These are phyloP conservation scores for Stentor coeruleus DNA, from an alignment of 73 alveolate genomes.

Conservation along the genomic window DNA sequence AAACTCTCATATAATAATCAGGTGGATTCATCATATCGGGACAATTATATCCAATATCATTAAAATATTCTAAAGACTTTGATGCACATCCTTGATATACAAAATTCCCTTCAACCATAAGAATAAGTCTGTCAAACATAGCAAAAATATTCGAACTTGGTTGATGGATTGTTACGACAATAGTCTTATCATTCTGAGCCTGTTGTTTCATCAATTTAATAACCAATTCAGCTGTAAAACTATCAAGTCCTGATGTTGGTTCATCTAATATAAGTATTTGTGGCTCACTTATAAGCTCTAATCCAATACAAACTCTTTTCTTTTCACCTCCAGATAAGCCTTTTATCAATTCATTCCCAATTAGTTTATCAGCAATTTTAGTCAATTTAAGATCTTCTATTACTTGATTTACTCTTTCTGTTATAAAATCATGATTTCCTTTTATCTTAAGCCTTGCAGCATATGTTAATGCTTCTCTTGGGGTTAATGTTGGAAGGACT, in stretches of 20 bases:
- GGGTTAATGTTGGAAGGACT: too few relatives aligned
- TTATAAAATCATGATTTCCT: too few relatives aligned
- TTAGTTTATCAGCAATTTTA: too few relatives aligned
- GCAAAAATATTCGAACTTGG: not conserved
- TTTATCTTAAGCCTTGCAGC: too few relatives aligned
- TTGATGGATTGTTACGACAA: not conserved
- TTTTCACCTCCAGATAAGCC: not conserved
- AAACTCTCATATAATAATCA: not conserved
- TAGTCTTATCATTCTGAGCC: not conserved
- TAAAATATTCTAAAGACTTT: slow-evolving; percentile 36
- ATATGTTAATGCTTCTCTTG: too few relatives aligned
- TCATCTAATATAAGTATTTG: not conserved
- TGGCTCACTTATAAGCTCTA: not conserved
- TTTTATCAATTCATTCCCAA: not conserved
- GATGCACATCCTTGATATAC: slow-evolving; percentile 38
- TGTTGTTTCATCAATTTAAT: not conserved
- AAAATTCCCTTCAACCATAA: slow-evolving; percentile 37
- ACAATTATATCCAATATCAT: not conserved
- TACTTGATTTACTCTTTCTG: too few relatives aligned
- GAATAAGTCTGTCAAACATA: not conserved
- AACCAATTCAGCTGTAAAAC: not conserved
- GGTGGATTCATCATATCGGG: not conserved
- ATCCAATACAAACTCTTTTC: not conserved
- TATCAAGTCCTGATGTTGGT: not conserved
- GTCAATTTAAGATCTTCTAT: too few relatives aligned